Conservation (phyloP, 1,284 basidiomycete genomes). For the Cystobasidium pallidum region DNA sequence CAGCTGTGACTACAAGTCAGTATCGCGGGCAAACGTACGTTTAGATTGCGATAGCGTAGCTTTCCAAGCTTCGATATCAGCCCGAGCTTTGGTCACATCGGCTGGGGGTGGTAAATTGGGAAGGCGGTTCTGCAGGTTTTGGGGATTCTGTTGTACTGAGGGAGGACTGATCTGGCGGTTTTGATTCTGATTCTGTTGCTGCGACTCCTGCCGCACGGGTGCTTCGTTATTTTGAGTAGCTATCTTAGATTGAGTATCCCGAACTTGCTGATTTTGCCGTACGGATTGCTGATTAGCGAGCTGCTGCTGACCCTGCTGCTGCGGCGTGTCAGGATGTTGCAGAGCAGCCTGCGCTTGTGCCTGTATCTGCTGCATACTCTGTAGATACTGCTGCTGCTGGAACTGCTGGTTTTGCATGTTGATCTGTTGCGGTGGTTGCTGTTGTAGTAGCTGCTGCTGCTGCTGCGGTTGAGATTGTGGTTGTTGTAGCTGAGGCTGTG, state of each 20-base stretch:
- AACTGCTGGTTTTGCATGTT: slow-evolving; percentile 32
- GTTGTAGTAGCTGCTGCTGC: slow-evolving; percentile 11
- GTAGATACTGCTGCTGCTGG: slow-evolving; percentile 34
- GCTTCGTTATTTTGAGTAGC: not conserved
- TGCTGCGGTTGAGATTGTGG: slow-evolving; percentile 17
- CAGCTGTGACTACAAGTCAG: not conserved
- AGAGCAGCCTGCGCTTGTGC: slow-evolving; percentile 26
- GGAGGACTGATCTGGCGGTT: slow-evolving; percentile 5
- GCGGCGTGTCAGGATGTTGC: slow-evolving; percentile 11
- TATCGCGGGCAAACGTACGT: slow-evolving; percentile 6
- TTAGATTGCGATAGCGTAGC: slow-evolving; percentile 1
- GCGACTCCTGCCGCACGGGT: slow-evolving; percentile 7
- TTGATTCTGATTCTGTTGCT: slow-evolving; percentile 19
- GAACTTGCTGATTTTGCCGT: slow-evolving; percentile 23
- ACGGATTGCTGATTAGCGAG: slow-evolving; percentile 8
- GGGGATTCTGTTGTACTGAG: slow-evolving; percentile 3
- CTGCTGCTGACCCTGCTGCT: slow-evolving; percentile 40
- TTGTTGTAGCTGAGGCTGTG: not conserved
- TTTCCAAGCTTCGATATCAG: slow-evolving; percentile 31
- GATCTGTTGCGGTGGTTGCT: slow-evolving; percentile 14
- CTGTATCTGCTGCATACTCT: slow-evolving; percentile 38
- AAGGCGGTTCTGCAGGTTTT: slow-evolving; percentile 3
- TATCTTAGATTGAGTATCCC: not conserved
- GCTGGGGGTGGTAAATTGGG: slow-evolving; percentile 24
- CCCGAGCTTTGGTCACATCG: slow-evolving; percentile 23